Conservation (phyloP, 371 early-diverging fungal genomes). For the Sporodiniella umbellata region DNA sequence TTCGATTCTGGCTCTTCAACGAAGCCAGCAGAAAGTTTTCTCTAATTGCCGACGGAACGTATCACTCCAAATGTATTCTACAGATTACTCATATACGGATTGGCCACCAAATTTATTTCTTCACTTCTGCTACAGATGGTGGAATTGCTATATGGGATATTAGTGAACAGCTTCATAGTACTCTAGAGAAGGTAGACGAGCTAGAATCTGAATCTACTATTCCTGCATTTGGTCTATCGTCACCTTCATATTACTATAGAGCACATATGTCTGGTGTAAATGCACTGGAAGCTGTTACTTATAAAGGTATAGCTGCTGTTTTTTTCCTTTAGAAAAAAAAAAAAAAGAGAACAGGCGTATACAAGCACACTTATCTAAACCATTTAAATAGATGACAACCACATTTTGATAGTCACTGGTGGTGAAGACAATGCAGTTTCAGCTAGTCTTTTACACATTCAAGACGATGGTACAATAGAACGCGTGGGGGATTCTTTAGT, state of each 20-base stretch:
- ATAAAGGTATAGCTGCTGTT: too few relatives aligned
- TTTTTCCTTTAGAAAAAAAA: background rate
- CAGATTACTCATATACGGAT: conserved; percentile 46
- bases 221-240: conserved; percentile 24
- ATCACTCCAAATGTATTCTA: conserved; percentile 57
- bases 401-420: conserved; percentile 44
- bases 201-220: conserved; percentile 30
- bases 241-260: conserved; percentile 33
- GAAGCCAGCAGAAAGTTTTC: conserved; percentile 48
- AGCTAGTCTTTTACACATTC: conserved; percentile 22
- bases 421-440: conserved; percentile 62
- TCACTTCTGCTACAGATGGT: conserved; percentile 61
- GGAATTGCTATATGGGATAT: conserved; percentile 57
- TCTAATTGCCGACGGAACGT: conserved; percentile 49
- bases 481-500: conserved; percentile 21
- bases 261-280: conserved; percentile 59
- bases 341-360: background rate
- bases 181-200: conserved; percentile 9
- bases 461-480: background rate
- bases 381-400: conserved; percentile 3
- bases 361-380: too few relatives aligned
- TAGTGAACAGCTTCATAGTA: conserved; percentile 23
- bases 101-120: conserved; percentile 40
- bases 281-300: conserved; percentile 30
- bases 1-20: conserved; percentile 60